A percentile compares a stretch with the other conserved stretches of the same genome.
These are phyloP conservation scores for Mycena rebaudengoi DNA, from an alignment of 768 basidiomycete genomes.

Conservation along the genomic window DNA sequence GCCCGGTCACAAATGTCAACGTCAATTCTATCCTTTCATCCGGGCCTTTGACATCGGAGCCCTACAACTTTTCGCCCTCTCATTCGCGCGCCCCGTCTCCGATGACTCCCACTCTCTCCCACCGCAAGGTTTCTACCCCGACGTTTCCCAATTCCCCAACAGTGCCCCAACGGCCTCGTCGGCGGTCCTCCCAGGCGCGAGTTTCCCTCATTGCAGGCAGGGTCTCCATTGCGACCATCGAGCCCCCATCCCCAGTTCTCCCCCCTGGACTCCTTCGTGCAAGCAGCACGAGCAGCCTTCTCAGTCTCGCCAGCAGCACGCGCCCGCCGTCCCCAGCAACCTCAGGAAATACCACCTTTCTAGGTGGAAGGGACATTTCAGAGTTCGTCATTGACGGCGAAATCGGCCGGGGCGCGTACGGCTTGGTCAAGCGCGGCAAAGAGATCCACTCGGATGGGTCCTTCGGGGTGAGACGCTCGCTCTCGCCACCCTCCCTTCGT, in stretches of 20 bases:
- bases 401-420: conserved; percentile 95
- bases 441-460: conserved; percentile 79
- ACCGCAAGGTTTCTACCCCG: conserved; percentile 17
- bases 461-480: conserved; percentile 74
- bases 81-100: conserved; percentile 24
- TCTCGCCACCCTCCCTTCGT: conserved; percentile 22
- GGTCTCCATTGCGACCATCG: conserved; percentile 79
- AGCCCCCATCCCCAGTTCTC: conserved; percentile 70
- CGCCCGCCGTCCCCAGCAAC: conserved; percentile 67
- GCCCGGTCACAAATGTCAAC: conserved; percentile 34
- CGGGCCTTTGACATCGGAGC: conserved; percentile 37
- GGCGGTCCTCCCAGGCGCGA: conserved; percentile 85
- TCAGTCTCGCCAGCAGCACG: conserved; percentile 68
- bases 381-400: conserved; percentile 89
- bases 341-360: conserved; percentile 53
- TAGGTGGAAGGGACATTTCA: conserved; percentile 78
- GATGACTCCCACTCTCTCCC: conserved; percentile 6
- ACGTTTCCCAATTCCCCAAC: conserved; percentile 58
- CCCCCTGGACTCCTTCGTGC: conserved; percentile 73
- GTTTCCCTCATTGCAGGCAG: conserved; percentile 87
- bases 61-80: conserved; percentile 35
- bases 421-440: conserved; percentile 89
- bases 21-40: conserved; percentile 31
- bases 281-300: conserved; percentile 66
- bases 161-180: conserved; percentile 65